Conservation (phyloP, 2,329 filamentous ascomycete species). For the Fusarium devonianum region DNA sequence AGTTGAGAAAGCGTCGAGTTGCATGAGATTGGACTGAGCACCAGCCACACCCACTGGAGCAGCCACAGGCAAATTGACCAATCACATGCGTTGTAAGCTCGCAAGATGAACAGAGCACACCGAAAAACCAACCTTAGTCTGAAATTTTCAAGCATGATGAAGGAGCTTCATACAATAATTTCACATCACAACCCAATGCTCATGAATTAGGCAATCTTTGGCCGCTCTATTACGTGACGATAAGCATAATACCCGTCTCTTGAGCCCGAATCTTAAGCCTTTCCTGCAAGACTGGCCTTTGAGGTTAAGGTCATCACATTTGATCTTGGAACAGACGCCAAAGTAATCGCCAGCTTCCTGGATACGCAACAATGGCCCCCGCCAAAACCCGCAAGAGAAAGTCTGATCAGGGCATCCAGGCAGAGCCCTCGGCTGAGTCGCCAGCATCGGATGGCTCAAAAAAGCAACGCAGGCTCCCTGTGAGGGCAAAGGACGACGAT, state of each 20-base stretch:
- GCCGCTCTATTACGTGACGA: no score
- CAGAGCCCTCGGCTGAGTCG: conserved; percentile 14
- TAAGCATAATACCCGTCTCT: no score
- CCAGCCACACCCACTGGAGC: conserved; percentile 18
- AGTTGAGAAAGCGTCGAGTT: conserved; percentile 3
- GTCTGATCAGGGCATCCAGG: conserved; percentile 31
- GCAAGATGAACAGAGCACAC: conserved; percentile 14
- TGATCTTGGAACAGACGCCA: conserved; percentile 1
- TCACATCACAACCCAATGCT: conserved; percentile 8
- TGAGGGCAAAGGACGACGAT: conserved; percentile 45
- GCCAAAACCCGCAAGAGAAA: conserved; percentile 44
- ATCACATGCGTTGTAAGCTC: conserved; percentile 23
- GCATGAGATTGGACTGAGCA: conserved; percentile 14
- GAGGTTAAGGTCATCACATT: not conserved
- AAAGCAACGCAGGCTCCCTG: conserved; percentile 44
- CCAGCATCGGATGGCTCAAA: conserved; percentile 26
- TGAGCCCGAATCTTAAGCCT: no score
- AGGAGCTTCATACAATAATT: conserved; percentile 24
- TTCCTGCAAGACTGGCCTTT: no score
- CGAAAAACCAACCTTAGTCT: conserved; percentile 30
- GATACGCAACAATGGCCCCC: conserved; percentile 33
- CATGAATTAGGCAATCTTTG: not conserved
- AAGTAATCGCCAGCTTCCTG: conserved; percentile 8
- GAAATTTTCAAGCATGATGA: conserved; percentile 28
- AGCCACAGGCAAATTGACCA: conserved; percentile 19